Conservation (phyloP, 768 basidiomycete genomes). For the Lentinula aciculospora region DNA sequence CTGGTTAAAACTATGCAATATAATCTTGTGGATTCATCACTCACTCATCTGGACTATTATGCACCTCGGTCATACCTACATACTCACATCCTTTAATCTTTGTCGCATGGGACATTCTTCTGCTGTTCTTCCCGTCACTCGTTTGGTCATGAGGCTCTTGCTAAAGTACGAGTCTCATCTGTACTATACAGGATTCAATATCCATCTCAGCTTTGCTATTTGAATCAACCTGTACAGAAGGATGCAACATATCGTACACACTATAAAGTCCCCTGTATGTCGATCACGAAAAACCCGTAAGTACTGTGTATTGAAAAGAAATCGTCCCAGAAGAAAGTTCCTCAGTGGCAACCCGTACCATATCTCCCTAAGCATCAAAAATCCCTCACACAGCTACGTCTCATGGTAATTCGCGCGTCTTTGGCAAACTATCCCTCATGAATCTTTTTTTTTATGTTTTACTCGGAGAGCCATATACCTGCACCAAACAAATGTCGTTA, state of each 20-base stretch:
- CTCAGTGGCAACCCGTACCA: neutral
- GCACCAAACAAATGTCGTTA: too few relatives aligned
- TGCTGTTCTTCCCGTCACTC: neutral
- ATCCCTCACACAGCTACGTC: too few relatives aligned
- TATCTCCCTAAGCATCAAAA: neutral
- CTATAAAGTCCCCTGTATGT: too few relatives aligned
- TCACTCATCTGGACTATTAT: conserved; percentile 4
- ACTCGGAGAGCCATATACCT: too few relatives aligned
- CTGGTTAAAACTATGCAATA: conserved; percentile 30
- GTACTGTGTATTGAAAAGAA: neutral
- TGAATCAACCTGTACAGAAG: neutral
- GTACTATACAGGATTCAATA: neutral
- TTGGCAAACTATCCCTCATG: too few relatives aligned
- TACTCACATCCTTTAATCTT: neutral
- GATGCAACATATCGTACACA: neutral
- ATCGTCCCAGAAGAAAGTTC: neutral
- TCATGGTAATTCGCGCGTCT: too few relatives aligned
- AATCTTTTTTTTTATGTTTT: too few relatives aligned
- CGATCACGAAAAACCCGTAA: neutral
- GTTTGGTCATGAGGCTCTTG: neutral
- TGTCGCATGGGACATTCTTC: neutral
- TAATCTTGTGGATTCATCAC: too few relatives aligned
- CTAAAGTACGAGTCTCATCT: neutral
- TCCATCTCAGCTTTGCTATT: neutral
- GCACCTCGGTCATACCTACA: neutral